These are phyloP conservation scores for Papilionanthe hybrid DNA, from an alignment of 116 monocot species.

Conservation along the genomic window DNA sequence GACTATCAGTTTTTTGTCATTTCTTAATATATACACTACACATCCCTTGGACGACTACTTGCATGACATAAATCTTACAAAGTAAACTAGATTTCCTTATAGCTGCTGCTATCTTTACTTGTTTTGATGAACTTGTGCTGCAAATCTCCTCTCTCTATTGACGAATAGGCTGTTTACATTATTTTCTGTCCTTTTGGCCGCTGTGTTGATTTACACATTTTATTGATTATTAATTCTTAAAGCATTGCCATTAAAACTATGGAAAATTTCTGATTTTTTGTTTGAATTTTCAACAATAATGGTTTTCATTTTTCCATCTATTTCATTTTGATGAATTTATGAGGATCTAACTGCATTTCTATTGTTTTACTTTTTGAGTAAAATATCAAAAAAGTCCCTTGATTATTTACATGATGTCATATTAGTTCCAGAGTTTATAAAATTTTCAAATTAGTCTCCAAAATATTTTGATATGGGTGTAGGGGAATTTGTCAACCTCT, in stretches of 20 bases:
- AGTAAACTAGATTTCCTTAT: neutral
- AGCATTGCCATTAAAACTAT: neutral
- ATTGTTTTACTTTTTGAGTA: neutral
- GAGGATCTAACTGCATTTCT: neutral
- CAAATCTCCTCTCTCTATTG: neutral
- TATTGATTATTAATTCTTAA: neutral
- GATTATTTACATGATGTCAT: no score
- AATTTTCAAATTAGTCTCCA: no score
- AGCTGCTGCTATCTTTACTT: no score
- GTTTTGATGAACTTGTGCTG: no score
- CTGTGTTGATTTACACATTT: neutral
- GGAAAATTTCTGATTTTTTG: neutral
- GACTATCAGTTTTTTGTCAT: neutral
- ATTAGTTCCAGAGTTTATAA: no score
- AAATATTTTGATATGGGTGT: no score
- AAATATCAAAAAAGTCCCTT: no score
- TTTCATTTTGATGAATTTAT: neutral
- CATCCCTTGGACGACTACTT: neutral
- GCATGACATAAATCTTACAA: neutral
- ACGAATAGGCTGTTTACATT: neutral
- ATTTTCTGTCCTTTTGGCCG: neutral
- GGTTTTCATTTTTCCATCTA: neutral
- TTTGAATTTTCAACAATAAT: neutral
- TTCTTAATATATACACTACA: neutral
- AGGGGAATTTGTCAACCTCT: no score